A percentile compares a stretch with the other conserved stretches of the same genome.
Evolutionary conservation across 2,329 filamentous ascomycete species (phyloP).

Genomic region (Westerdykella ornata): DNA sequence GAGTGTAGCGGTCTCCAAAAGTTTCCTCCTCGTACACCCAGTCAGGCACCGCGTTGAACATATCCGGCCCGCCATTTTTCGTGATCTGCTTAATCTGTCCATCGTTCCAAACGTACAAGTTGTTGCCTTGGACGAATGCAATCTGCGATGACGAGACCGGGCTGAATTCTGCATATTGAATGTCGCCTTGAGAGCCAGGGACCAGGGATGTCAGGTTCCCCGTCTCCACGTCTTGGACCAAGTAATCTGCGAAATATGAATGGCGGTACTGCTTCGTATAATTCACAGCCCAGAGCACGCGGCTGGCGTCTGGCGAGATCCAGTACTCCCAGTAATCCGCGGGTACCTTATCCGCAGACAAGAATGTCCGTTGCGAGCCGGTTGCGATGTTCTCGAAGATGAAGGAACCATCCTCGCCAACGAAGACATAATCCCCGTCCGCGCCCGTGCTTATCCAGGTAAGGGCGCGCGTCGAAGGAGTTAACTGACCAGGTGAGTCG

Average conservation of each 20-base stretch:
- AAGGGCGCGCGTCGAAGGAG: conserved; percentile 43
- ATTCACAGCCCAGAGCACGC: conserved; percentile 58
- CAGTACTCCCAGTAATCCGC: conserved; percentile 52
- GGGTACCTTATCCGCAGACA: conserved; percentile 53
- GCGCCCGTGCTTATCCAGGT: conserved; percentile 54
- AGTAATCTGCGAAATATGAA: conserved; percentile 62
- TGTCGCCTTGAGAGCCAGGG: conserved; percentile 54
- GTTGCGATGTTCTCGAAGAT: conserved; percentile 57
- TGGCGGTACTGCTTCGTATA: conserved; percentile 63
- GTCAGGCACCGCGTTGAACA: conserved; percentile 59
- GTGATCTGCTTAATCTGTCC: conserved; percentile 54
- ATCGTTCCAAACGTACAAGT: conserved; percentile 55
- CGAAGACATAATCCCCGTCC: conserved; percentile 57
- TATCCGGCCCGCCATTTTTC: conserved; percentile 52
- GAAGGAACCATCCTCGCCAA: conserved; percentile 47
- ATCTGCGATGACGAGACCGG: conserved; percentile 51
- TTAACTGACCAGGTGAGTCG: conserved; percentile 33
- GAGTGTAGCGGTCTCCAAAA: conserved; percentile 45
- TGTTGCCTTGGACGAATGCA: conserved; percentile 61
- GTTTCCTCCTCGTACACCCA: conserved; percentile 60
- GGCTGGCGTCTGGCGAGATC: conserved; percentile 54
- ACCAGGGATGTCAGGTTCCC: conserved; percentile 52
- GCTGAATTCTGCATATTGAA: conserved; percentile 60
- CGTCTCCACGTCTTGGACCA: conserved; percentile 55
- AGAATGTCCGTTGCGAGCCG: conserved; percentile 51